Percentiles rank a stretch among this genome's conserved stretches.
Evolutionary conservation across 2,329 filamentous ascomycete species (phyloP).

Genomic region (Ceratocystis ficicola): DNA sequence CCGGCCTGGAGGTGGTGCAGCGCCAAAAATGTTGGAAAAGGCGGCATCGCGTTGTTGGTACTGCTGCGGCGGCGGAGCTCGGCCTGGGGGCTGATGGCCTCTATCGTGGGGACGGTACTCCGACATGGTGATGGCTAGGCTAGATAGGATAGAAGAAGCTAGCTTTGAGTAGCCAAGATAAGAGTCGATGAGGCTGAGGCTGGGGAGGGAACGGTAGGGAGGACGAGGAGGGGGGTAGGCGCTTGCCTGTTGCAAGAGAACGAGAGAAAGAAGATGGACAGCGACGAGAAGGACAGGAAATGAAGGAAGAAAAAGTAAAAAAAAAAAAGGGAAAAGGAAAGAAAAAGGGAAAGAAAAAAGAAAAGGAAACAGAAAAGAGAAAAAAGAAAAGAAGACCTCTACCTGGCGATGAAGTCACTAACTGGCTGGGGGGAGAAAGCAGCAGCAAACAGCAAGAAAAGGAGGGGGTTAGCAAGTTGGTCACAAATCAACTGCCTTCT

Average conservation of each 20-base stretch:
- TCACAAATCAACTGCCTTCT: constrained; percentile 3
- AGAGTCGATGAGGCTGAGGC: not conserved
- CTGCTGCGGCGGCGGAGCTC: constrained; percentile 39
- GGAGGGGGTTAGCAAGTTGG: not conserved
- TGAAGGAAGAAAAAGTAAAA: constrained; percentile 9
- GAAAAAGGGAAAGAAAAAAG: not conserved
- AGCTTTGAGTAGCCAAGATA: not conserved
- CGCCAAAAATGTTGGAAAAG: constrained; percentile 91
- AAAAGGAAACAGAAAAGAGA: too few species aligned
- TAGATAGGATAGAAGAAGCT: constrained; percentile 11
- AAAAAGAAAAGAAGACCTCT: constrained; percentile 7
- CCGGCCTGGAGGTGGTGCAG: constrained; percentile 70
- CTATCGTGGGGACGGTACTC: constrained; percentile 47
- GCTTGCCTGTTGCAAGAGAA: constrained; percentile 1
- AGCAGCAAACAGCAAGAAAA: not conserved
- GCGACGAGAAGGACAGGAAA: not conserved
- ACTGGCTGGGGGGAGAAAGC: not conserved
- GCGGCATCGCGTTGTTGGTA: constrained; percentile 78
- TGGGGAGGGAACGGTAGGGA: not conserved
- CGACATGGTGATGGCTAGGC: constrained; percentile 36
- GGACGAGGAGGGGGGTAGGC: not conserved
- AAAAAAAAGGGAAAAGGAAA: not conserved
- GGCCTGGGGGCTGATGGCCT: constrained; percentile 35
- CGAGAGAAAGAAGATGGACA: not conserved
- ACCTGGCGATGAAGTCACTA: constrained; percentile 7